phyloP scores from a whole-genome alignment of 2,329 filamentous ascomycete genomes.

The Graphilbum sp. region DNA sequence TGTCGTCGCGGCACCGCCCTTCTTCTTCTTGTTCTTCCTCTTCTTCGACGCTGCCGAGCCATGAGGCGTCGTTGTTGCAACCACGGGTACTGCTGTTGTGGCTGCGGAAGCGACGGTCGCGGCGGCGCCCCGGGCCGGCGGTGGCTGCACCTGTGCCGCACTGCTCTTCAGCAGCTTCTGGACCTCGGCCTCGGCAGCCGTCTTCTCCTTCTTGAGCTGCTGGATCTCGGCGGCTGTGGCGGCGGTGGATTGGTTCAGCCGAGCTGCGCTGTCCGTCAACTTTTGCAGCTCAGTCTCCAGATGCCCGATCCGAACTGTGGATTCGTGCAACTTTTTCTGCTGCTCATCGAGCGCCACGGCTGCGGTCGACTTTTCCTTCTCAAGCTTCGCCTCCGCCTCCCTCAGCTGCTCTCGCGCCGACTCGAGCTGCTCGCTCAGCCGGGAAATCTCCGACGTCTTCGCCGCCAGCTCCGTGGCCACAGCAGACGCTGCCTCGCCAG shows the following conservation, averaged over 20 bases:
- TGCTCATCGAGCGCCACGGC: too few relatives aligned
- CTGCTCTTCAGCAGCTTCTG: slow-evolving; percentile 2
- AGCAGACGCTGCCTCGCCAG: slow-evolving; percentile 9
- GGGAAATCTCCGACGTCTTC: not conserved
- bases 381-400: not conserved
- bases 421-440: not conserved
- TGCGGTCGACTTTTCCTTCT: slow-evolving; percentile 3
- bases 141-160: not conserved
- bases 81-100: too few relatives aligned
- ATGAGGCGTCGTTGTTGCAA: too few relatives aligned
- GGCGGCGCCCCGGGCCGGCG: not conserved
- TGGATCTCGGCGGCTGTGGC: slow-evolving; percentile 26
- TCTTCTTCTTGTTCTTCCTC: slow-evolving; percentile 87
- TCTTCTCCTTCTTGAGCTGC: slow-evolving; percentile 19
- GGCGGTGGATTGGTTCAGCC: slow-evolving; percentile 23
- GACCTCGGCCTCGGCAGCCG: slow-evolving; percentile 2
- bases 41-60: slow-evolving; percentile 40
- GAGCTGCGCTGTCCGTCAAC: not conserved
- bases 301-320: too few relatives aligned
- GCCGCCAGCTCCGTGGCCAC: slow-evolving; percentile 16
- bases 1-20: slow-evolving; percentile 28
- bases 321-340: too few relatives aligned
- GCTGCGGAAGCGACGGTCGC: not conserved
- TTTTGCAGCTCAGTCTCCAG: too few relatives aligned
- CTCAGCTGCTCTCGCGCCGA: too few relatives aligned